These are phyloP conservation scores for Penicillium freii DNA, from an alignment of 2,329 filamentous ascomycete species.

Conservation along the genomic window DNA sequence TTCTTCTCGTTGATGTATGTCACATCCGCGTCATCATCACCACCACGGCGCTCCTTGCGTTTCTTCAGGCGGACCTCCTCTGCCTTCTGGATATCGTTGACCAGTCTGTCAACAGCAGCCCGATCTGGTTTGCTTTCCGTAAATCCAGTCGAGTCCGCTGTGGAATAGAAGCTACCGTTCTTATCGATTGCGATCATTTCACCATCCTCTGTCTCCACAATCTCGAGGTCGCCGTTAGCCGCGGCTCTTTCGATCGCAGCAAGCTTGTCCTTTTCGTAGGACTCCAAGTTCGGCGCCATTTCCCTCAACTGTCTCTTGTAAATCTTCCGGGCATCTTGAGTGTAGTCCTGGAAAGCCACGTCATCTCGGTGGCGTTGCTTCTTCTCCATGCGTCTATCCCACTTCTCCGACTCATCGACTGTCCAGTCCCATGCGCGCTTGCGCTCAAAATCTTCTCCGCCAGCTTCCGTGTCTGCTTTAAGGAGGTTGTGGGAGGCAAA, in stretches of 20 bases:
- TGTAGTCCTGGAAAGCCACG: constrained; percentile 86
- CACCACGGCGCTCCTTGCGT: constrained; percentile 73
- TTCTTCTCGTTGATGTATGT: constrained; percentile 99
- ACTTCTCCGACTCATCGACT: constrained; percentile 85
- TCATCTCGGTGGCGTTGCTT: constrained; percentile 77
- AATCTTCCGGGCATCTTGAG: constrained; percentile 81
- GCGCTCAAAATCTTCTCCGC: constrained; percentile 90
- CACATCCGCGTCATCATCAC: constrained; percentile 84
- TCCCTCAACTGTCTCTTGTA: constrained; percentile 88
- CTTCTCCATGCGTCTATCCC: constrained; percentile 88
- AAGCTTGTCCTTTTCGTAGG: constrained; percentile 85
- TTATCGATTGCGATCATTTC: constrained; percentile 93
- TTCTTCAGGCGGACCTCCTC: constrained; percentile 86
- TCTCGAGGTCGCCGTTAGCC: constrained; percentile 78
- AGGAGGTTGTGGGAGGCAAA: constrained; percentile 89
- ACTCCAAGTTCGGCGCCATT: constrained; percentile 72
- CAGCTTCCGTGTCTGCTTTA: constrained; percentile 83
- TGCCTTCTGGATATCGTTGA: constrained; percentile 80
- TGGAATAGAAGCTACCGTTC: constrained; percentile 86
- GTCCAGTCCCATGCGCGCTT: constrained; percentile 99
- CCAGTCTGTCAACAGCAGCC: constrained; percentile 81
- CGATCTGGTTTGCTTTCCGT: constrained; percentile 83
- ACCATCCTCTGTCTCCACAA: constrained; percentile 92
- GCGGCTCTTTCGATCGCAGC: constrained; percentile 82
- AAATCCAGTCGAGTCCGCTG: constrained; percentile 77